Evolutionary conservation across 176 grass and related monocot genomes (phyloP).

Genomic region (Ensete glaucum): DNA sequence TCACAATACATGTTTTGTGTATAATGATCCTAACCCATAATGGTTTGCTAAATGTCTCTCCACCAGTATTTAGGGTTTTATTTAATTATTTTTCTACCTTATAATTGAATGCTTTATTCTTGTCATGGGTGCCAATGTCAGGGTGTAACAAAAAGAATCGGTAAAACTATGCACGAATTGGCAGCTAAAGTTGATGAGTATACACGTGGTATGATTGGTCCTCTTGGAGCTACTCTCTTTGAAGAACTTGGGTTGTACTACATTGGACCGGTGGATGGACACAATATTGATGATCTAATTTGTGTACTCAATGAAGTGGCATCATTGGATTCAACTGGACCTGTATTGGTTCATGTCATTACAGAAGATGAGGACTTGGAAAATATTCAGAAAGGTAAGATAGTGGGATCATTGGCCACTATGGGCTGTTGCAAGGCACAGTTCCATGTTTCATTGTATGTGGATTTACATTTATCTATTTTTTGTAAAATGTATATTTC

Average conservation of each 20-base stretch:
- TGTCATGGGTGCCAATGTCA: slow-evolving; percentile 21
- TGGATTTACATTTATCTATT: not conserved
- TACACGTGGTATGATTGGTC: slow-evolving; percentile 68
- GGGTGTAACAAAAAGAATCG: slow-evolving; percentile 67
- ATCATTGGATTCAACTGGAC: slow-evolving; percentile 55
- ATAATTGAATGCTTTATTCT: not conserved
- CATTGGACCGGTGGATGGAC: slow-evolving; percentile 71
- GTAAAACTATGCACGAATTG: slow-evolving; percentile 70
- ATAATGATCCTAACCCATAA: not conserved
- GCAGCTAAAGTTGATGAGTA: slow-evolving; percentile 79
- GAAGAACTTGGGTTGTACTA: slow-evolving; percentile 83
- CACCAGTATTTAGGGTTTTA: not conserved
- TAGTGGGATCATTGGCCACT: not conserved
- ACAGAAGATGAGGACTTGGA: slow-evolving; percentile 39
- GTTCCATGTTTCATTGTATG: not conserved
- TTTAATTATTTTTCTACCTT: not conserved
- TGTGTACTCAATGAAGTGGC: slow-evolving; percentile 65
- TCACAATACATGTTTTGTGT: too few relatives aligned
- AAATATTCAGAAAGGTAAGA: slow-evolving; percentile 24
- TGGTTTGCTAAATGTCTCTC: not conserved
- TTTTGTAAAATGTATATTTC: not conserved
- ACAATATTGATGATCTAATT: slow-evolving; percentile 72
- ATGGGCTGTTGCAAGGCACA: not conserved
- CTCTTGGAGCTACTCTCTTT: slow-evolving; percentile 66
- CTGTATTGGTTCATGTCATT: slow-evolving; percentile 61